Percentiles rank a stretch among this genome's conserved stretches.
These are phyloP conservation scores for Globisporangium lucens DNA, from an alignment of 352 stramenopile genomes.

Conservation along the genomic window DNA sequence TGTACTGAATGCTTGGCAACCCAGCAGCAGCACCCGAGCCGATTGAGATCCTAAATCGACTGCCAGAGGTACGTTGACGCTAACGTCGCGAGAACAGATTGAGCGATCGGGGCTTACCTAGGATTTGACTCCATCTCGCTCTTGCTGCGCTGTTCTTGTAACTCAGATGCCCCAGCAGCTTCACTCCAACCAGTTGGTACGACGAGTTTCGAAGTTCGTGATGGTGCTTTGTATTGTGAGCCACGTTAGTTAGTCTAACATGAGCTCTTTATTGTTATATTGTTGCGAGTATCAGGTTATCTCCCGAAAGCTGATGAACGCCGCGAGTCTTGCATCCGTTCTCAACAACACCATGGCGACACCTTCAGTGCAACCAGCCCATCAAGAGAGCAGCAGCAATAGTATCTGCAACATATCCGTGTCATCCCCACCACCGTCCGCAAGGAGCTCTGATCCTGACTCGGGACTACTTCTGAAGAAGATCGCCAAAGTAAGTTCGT, in stretches of 20 bases:
- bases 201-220: background rate
- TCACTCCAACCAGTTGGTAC: conserved; percentile 28
- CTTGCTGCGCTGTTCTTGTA: background rate
- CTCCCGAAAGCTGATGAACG: background rate
- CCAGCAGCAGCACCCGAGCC: conserved; percentile 15
- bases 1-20: background rate
- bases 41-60: conserved; percentile 27
- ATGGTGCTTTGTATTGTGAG: background rate
- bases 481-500: conserved; percentile 21
- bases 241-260: background rate
- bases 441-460: background rate
- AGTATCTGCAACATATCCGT: background rate
- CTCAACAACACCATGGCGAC: background rate
- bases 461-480: conserved; percentile 20
- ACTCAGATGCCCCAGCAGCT: conserved; percentile 10
- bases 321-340: conserved; percentile 7
- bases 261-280: background rate
- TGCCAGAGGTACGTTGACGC: conserved; percentile 24
- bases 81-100: background rate
- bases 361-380: background rate
- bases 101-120: background rate
- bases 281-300: background rate
- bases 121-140: background rate
- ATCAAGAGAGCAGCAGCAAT: background rate
- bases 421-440: background rate